These are phyloP conservation scores for Fusarium oxysporum DNA, from an alignment of 2,329 filamentous ascomycete species.

Conservation along the genomic window DNA sequence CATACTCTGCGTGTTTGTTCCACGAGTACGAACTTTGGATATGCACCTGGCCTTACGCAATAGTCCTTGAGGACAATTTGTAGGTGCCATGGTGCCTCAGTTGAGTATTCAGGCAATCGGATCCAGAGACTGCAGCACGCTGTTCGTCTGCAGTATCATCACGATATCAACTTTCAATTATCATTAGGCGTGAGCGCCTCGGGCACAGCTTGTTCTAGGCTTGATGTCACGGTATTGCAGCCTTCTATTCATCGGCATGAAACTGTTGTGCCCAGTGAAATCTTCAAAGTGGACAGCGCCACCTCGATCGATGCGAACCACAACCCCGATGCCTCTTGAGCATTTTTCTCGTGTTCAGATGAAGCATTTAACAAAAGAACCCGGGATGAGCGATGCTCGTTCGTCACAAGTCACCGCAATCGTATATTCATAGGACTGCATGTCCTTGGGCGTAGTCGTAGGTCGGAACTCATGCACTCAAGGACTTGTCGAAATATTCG, in stretches of 20 bases:
- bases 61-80: constrained; percentile 4
- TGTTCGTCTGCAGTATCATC: background rate
- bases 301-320: constrained; percentile 10
- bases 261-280: constrained; percentile 9
- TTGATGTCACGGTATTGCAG: constrained; percentile 4
- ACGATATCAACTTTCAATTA: background rate
- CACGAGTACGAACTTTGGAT: constrained; percentile 33
- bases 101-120: background rate
- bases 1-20: constrained; percentile 26
- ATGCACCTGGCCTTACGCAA: constrained; percentile 8
- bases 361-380: background rate
- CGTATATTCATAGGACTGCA: constrained; percentile 17
- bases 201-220: background rate
- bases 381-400: background rate
- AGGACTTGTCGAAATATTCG: constrained; percentile 1
- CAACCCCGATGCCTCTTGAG: constrained; percentile 18
- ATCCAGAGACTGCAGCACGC: constrained; percentile 1
- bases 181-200: background rate
- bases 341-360: constrained; percentile 39
- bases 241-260: background rate
- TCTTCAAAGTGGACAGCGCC: constrained; percentile 22
- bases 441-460: background rate
- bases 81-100: background rate
- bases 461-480: background rate
- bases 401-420: constrained; percentile 24